Percentiles rank a stretch among this genome's conserved stretches.
Evolutionary conservation across 805 yeast genomes (phyloP).

Genomic region (Nakazawaea ishiwadae): DNA sequence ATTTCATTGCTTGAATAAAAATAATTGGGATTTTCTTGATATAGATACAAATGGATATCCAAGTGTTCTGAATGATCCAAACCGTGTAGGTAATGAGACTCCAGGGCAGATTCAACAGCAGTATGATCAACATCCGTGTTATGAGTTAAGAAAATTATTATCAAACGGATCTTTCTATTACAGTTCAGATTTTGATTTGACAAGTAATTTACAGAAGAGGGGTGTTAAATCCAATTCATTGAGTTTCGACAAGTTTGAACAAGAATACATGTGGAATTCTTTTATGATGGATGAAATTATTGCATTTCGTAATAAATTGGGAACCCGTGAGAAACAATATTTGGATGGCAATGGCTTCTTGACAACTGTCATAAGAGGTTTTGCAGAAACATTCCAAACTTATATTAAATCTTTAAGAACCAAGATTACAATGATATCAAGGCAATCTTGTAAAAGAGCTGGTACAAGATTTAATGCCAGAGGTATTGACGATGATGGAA

Average conservation of each 20-base stretch:
- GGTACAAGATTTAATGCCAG: conserved; percentile 95
- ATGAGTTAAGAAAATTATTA: conserved; percentile 69
- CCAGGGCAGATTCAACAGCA: conserved; percentile 16
- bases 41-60: conserved; percentile 69
- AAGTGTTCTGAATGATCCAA: conserved; percentile 31
- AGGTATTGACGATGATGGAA: conserved; percentile 92
- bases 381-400: conserved; percentile 71
- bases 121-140: conserved; percentile 73
- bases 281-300: conserved; percentile 83
- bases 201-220: conserved; percentile 77
- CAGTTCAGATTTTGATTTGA: conserved; percentile 88
- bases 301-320: conserved; percentile 68
- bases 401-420: conserved; percentile 33
- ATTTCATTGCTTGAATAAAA: conserved; percentile 67
- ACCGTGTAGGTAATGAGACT: conserved; percentile 12
- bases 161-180: conserved; percentile 89
- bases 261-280: conserved; percentile 95
- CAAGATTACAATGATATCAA: conserved; percentile 66
- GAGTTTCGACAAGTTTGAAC: conserved; percentile 59
- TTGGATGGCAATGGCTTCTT: conserved; percentile 77
- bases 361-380: conserved; percentile 92
- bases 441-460: conserved; percentile 96
- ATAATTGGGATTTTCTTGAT: conserved; percentile 77
- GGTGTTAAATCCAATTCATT: conserved; percentile 48
- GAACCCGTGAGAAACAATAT: conserved; percentile 48